Evolutionary conservation across 768 basidiomycete species (phyloP).

Genomic region (Hortiboletus campestris): DNA sequence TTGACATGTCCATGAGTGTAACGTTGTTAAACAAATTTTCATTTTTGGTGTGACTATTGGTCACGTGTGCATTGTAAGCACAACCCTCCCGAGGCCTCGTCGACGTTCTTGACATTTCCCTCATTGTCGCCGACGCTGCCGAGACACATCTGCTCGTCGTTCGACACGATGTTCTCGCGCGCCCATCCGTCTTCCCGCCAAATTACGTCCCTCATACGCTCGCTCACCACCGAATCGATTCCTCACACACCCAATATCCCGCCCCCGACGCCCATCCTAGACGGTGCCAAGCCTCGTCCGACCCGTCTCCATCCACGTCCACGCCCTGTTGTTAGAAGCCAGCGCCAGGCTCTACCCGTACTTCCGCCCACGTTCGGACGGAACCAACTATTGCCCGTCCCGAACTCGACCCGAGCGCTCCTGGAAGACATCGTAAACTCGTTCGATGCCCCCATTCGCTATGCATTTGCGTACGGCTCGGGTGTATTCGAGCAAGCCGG

Average conservation of each 20-base stretch:
- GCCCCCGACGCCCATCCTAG: slow-evolving; percentile 30
- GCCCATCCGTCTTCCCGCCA: slow-evolving; percentile 12
- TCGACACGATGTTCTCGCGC: slow-evolving; percentile 24
- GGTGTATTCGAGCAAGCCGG: slow-evolving; percentile 95
- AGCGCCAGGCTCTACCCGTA: slow-evolving; percentile 41
- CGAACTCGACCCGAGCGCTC: slow-evolving; percentile 74
- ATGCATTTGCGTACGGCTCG: slow-evolving; percentile 96
- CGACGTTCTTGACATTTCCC: too few species aligned
- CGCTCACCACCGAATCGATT: slow-evolving; percentile 28
- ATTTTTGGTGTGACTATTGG: neutral
- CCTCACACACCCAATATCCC: slow-evolving; percentile 27
- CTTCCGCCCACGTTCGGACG: slow-evolving; percentile 74
- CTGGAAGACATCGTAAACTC: slow-evolving; percentile 75
- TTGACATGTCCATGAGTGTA: slow-evolving; percentile 2
- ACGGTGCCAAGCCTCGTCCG: slow-evolving; percentile 29
- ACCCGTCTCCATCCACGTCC: slow-evolving; percentile 44
- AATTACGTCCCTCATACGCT: slow-evolving; percentile 19
- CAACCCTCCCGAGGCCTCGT: too few species aligned
- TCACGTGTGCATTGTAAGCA: slow-evolving; percentile 10
- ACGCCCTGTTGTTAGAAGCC: slow-evolving; percentile 29
- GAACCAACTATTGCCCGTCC: slow-evolving; percentile 79
- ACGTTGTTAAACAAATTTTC: neutral
- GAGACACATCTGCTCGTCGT: slow-evolving; percentile 13
- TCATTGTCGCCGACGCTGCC: slow-evolving; percentile 4
- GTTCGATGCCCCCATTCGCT: slow-evolving; percentile 90